Evolutionary conservation across 371 early-diverging fungal genomes (phyloP), one percentile per base, ranked within the genome.

Genomic region (Mucor mucedo): DNA sequence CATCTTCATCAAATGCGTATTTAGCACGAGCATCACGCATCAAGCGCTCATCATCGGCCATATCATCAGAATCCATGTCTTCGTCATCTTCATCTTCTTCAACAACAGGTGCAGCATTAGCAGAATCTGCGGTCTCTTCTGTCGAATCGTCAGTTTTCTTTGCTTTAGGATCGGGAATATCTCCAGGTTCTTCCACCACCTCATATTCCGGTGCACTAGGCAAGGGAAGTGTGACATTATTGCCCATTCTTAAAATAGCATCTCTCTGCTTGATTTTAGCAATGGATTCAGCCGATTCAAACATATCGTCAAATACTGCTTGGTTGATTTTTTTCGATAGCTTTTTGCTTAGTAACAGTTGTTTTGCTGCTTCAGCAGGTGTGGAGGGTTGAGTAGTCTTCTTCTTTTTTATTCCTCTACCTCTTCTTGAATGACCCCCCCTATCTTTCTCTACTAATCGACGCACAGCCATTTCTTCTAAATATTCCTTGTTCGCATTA

Each of bases 241-340:
- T 44, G 49, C 47, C 40, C 30, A 56, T 61, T 9, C 66, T 28
- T 33, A 69, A 62, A 4, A 59, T 21, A 14, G 67, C 63, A 52
- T 78, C 80, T 60, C 73, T 55, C 54, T 71, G 63, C 65, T 84
- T 70, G 61, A 85, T 63, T 63, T 79, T 62, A 49, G 67, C 69
- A 68, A 87, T 59, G 7, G 80, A 48, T 59, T 84, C 76, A 42
- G 78, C 73, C 48, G 85, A 77, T 49, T 87, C 89, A 64, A 93
- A 89, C 66, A 94, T 86, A 39, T 84, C 84, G 28, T 91, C 88
- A 60, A 96, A 75, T 0, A 92, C 88, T 1, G 84, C 88, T 70
- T 94, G 93, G 69, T 96, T 95, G 70, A 97, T 94, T 70, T 96
- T 96, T 62, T 92, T 93, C 1, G 96, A 96, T 52, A 94, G 71